These are phyloP conservation scores for Coelastrella sp. DNA, from an alignment of 139 green algal genomes.

Conservation along the genomic window DNA sequence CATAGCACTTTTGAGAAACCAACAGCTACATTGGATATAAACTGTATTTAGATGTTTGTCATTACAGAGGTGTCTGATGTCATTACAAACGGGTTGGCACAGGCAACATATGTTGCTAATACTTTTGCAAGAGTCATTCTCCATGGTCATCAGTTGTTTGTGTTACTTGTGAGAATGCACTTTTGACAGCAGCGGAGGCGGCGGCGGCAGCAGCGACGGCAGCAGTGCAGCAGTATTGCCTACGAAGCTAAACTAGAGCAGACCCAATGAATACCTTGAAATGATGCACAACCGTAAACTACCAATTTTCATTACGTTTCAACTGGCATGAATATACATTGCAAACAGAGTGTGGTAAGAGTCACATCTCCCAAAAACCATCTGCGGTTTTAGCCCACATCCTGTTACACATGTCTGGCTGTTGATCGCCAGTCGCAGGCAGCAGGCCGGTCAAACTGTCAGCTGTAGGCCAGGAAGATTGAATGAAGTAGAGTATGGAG, in stretches of 20 bases:
- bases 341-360: neutral
- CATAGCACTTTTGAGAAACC: slow-evolving; percentile 25
- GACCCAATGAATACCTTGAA: too few relatives aligned
- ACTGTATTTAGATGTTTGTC: neutral
- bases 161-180: too few relatives aligned
- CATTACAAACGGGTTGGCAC: neutral
- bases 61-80: neutral
- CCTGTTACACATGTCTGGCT: too few relatives aligned
- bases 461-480: neutral
- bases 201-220: too few relatives aligned
- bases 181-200: too few relatives aligned
- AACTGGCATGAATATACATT: slow-evolving; percentile 8
- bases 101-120: too few relatives aligned
- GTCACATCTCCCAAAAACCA: neutral
- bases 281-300: too few relatives aligned
- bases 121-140: too few relatives aligned
- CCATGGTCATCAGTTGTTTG: too few relatives aligned
- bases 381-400: neutral
- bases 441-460: neutral
- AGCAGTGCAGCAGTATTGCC: neutral
- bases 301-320: too few relatives aligned
- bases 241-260: too few relatives aligned
- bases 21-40: slow-evolving; percentile 1
- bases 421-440: slow-evolving; percentile 6
- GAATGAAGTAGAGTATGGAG: neutral